These are phyloP conservation scores for Schizosaccharomyces lindneri DNA, from an alignment of 805 yeast species.

Conservation along the genomic window DNA sequence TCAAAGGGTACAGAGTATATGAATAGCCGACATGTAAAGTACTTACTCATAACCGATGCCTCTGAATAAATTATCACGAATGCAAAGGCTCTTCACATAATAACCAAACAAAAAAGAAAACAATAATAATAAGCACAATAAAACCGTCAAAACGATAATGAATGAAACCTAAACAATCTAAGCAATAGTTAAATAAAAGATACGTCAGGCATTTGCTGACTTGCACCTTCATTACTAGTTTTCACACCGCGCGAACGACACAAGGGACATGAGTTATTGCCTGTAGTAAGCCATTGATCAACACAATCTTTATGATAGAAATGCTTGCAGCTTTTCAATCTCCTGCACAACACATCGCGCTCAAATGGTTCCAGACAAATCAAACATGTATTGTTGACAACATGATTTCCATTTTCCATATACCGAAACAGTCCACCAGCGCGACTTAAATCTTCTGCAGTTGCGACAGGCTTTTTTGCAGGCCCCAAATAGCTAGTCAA, in stretches of 20 bases:
- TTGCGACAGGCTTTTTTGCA: constrained; percentile 21
- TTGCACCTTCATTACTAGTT: not conserved
- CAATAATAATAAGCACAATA: too few species aligned
- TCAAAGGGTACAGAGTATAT: too few species aligned
- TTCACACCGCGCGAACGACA: constrained; percentile 16
- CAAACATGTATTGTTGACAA: constrained; percentile 18
- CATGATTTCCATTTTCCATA: not conserved
- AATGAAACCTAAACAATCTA: not conserved
- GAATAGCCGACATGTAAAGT: too few species aligned
- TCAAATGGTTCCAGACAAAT: constrained; percentile 29
- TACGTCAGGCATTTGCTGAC: not conserved
- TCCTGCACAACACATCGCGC: constrained; percentile 22
- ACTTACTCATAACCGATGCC: too few species aligned
- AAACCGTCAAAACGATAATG: not conserved
- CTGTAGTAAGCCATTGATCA: constrained; percentile 27
- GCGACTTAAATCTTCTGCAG: constrained; percentile 18
- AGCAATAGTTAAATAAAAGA: not conserved
- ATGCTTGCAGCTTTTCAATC: constrained; percentile 24
- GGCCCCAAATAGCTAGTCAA: constrained; percentile 25
- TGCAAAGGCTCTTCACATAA: too few species aligned
- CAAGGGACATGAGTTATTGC: constrained; percentile 33
- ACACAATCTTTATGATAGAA: constrained; percentile 30
- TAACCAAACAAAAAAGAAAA: too few species aligned
- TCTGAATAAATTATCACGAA: too few species aligned
- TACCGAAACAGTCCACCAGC: constrained; percentile 16